Base-by-base conservation (phyloP, 2,329 filamentous ascomycete species). In the Monilinia fructicola region DNA sequence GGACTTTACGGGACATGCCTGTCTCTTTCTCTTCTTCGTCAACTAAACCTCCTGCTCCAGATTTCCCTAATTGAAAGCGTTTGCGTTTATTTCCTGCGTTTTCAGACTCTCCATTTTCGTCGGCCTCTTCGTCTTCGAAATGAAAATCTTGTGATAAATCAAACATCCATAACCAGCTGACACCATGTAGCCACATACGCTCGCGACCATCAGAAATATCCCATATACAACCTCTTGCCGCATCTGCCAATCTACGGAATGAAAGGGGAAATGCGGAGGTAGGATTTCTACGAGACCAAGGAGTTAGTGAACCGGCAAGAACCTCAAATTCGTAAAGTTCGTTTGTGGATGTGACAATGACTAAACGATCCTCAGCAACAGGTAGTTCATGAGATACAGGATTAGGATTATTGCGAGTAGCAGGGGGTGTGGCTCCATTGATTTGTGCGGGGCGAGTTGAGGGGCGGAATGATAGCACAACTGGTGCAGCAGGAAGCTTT, bases 141-240 rank as follows among this genome's bases (percentile, higher is more conserved):
- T 62, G 71, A 68, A 59, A 83, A 76, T 97, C 90, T 73, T 85
- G 84, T 26, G 85, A 85, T 40, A 96, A 80, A 76, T 98, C 93
- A 68, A 99, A 86, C 93, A 98, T 98, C 80, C 91, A 93, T 31
- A 99, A 78, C 84, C 93, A 98, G 1, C 86, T 88, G 52, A 87
- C 85, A 9, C 94, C 93, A 74, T 96, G 97, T 26, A 98, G 79
- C 92, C 94, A 98, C 10, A 94, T 79, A 18, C 94, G 85, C 56
- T 87, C 81, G n/a, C 79, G 79, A 10, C 72, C 71, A 38, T 76
- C 75, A 38, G 82, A 81, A 1, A 89, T 82, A 75, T 96, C 90
- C 93, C 94, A 98, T 50, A 97, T 78, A 35, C 88, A 87, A 4
- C 93, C 93, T 81, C 94, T 94, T 64, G 90, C 90, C 53, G 91